Evolutionary conservation across 306 rosid species (phyloP), one percentile per base, ranked within the genome.

Genomic region (Casuarina glauca): DNA sequence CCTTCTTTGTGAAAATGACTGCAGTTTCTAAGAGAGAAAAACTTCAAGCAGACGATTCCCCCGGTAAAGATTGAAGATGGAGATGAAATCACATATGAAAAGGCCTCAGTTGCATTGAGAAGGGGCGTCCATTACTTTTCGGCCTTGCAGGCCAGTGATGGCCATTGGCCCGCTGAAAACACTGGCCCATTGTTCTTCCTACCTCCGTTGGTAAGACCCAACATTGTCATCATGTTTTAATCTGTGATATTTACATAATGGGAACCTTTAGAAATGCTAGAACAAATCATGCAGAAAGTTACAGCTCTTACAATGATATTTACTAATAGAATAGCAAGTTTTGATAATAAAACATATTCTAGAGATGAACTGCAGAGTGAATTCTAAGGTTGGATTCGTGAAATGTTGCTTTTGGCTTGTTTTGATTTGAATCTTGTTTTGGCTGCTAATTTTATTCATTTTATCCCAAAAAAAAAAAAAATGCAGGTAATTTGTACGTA

Each of bases 401-500:
- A 48, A 10, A 2, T 48, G 3, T 3, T 48, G 12, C 51, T 13
- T 48, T 48, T 48, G 51, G 11, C 51, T 48, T 48, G 3, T 48
- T 48, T 9, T 48, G 51, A 13, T 46, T 48, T 48, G 9, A 0
- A 48, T 48, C 51, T 5, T 52, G 19, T 13, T 52, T 2, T 19
- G 16, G 15, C 6, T 52, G 6, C 57, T 52, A 16, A 52, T 48
- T 48, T 2, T 48, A 9, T 48, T 9, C 51, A 9, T 48, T 46
- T 9, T 48, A 2, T 9, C 51, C 3, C 0, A 1, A 48, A 17
- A 10, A 46, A 46, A 46, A 20, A 69, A 73, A 81, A 62, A 78
- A 1, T 46, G 78, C 83, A 93, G 93, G 91, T 93, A 0, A 88
- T 91, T 16, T 85, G 88, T 74, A 4, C 86, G 46, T 89, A 89